Evolutionary conservation across 305 asterid genomes (phyloP), one percentile per base, ranked within the genome.

Genomic region (Fraxinus platypoda): DNA sequence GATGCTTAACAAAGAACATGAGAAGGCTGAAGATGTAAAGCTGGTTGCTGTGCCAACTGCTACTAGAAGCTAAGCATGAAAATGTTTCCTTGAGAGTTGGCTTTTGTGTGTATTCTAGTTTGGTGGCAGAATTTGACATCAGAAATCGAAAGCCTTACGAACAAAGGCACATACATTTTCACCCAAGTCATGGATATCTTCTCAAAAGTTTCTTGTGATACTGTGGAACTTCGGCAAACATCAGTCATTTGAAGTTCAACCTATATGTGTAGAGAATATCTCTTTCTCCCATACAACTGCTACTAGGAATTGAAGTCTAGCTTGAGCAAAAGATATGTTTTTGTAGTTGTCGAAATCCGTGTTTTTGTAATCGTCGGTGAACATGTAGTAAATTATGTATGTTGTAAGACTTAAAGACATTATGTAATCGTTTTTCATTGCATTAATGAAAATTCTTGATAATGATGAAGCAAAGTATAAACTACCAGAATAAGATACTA

Each of bases 1-100:
- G 98, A 90, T 94, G 95, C 95, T 94, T n/a, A 94, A 94, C 93
- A 93, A 91, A 85, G 98, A 93, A 86, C 98, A 94, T 23, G 97
- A 95, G 35, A 93, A 93, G 91, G 92, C 93, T 0, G 98, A 93
- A 82, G 98, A 95, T 54, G 88, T 91, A 0, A 95, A 95, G 89
- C 95, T 97, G 3, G 92, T 90, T 30, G 88, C 92, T 0, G 95
- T 90, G 31, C 93, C 97, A 74, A 81, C 93, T 76, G 90, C 91
- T 62, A 95, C 93, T 74, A 94, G 93, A 81, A 92, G 95, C 93
- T 90, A 85, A 90, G 83, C 33, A 3, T 35, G 12, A 17, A 2
- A 78, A 76, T 25, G 30, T 13, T 71, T 49, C n/a, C 17, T 57
- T 17, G 77, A 1, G 79, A 78, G 64, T 77, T 80, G 11, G 64